phyloP scores from a whole-genome alignment of 1,284 basidiomycete species.

The Clitocybe nebularis region DNA sequence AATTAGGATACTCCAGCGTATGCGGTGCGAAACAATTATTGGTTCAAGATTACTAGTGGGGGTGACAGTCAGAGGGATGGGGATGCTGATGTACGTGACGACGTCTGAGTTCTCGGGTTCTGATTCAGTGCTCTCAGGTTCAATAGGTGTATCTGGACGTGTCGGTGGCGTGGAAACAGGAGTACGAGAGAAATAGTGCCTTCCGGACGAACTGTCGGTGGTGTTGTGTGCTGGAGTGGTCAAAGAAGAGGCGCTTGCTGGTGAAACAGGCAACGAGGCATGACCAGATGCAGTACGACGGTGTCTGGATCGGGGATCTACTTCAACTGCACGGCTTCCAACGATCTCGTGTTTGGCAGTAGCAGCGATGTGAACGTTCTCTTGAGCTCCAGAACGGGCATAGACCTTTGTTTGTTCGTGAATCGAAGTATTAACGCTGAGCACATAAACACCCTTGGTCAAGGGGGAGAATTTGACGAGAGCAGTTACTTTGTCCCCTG shows the following conservation, averaged over 20 bases:
- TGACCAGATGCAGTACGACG: slow-evolving; percentile 6
- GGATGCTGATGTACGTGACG: slow-evolving; percentile 42
- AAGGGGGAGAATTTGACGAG: slow-evolving; percentile 86
- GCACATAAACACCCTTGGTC: slow-evolving; percentile 77
- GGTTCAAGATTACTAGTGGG: slow-evolving; percentile 71
- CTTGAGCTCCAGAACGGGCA: slow-evolving; percentile 50
- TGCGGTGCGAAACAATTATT: slow-evolving; percentile 68
- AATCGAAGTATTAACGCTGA: slow-evolving; percentile 64
- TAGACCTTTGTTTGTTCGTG: slow-evolving; percentile 75
- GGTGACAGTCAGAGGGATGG: slow-evolving; percentile 48
- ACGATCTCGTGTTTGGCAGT: slow-evolving; percentile 70
- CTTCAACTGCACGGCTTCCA: slow-evolving; percentile 54
- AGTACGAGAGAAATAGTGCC: not conserved
- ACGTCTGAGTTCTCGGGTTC: slow-evolving; percentile 39
- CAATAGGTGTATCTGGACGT: slow-evolving; percentile 1
- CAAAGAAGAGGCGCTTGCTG: slow-evolving; percentile 8
- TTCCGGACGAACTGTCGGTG: not conserved
- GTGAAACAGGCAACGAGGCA: slow-evolving; percentile 9
- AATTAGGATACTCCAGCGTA: slow-evolving; percentile 75
- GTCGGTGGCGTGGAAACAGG: slow-evolving; percentile 13
- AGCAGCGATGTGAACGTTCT: slow-evolving; percentile 61
- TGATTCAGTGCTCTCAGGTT: slow-evolving; percentile 11
- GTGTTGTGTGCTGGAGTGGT: not conserved
- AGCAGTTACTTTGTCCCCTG: slow-evolving; percentile 79
- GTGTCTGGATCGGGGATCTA: slow-evolving; percentile 15